These are phyloP conservation scores for Senna tora DNA, from an alignment of 306 rosid genomes.

Conservation along the genomic window DNA sequence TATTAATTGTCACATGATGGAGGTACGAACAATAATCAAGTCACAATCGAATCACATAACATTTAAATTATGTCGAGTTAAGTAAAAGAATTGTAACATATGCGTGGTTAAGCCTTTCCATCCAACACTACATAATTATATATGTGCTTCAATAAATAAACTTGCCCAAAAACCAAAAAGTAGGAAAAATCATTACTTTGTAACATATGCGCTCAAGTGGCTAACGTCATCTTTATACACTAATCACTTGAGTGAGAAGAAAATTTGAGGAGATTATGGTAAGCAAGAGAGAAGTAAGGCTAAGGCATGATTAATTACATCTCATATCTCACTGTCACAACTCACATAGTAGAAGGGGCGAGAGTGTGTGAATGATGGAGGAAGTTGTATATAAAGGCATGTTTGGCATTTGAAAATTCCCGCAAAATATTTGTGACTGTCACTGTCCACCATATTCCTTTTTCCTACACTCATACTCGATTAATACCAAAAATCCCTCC, in stretches of 20 bases:
- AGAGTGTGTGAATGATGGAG: neutral
- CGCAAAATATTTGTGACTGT: constrained; percentile 35
- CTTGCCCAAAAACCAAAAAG: neutral
- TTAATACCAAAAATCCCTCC: neutral
- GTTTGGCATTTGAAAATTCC: constrained; percentile 38
- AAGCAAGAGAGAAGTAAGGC: neutral
- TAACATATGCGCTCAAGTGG: neutral
- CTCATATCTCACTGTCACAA: too few species aligned
- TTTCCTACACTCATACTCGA: neutral
- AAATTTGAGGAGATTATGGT: neutral
- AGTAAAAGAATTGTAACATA: too few species aligned
- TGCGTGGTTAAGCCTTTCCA: too few species aligned
- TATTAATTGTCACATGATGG: too few species aligned
- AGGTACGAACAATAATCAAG: too few species aligned
- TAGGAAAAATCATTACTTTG: neutral
- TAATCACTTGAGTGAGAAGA: neutral
- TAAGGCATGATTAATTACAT: neutral
- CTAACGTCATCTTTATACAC: neutral
- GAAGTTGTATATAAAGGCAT: neutral
- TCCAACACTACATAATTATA: too few species aligned
- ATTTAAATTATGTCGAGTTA: too few species aligned
- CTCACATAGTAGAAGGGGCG: neutral
- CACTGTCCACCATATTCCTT: too few species aligned
- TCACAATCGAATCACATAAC: too few species aligned
- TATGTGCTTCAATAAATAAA: neutral